Percentiles rank a stretch among this genome's conserved stretches.
Conservation (phyloP, 164 flowering plant genomes). For the Macadamia tetraphylla region DNA sequence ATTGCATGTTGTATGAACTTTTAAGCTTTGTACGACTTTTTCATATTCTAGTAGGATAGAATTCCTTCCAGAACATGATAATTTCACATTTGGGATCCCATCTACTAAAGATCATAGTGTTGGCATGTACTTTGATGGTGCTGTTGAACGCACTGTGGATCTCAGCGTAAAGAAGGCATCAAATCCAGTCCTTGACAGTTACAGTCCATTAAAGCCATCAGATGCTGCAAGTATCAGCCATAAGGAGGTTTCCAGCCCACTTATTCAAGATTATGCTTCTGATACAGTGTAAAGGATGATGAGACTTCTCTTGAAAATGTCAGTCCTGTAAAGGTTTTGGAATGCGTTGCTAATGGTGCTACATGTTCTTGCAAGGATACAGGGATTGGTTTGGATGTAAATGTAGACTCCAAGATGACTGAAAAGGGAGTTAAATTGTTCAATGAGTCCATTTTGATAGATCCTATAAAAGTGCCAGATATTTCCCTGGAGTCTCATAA, state of each 20-base stretch:
- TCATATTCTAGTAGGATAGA: background rate
- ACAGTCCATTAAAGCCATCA: slow-evolving; percentile 9
- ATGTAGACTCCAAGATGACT: slow-evolving; percentile 15
- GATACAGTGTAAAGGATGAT: slow-evolving; percentile 45
- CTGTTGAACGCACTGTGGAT: slow-evolving; percentile 14
- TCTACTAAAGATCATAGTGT: slow-evolving; percentile 6
- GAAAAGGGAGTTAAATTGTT: slow-evolving; percentile 7
- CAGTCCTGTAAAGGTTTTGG: slow-evolving; percentile 16
- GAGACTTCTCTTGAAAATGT: slow-evolving; percentile 22
- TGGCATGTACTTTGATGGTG: slow-evolving; percentile 9
- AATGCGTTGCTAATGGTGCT: slow-evolving; percentile 12
- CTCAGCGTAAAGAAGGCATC: slow-evolving; percentile 8
- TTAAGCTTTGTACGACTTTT: background rate
- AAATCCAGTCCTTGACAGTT: slow-evolving; percentile 1
- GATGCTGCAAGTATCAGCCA: slow-evolving; percentile 16
- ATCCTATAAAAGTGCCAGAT: slow-evolving; percentile 1
- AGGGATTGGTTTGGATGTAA: slow-evolving; percentile 10
- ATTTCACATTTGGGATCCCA: slow-evolving; percentile 4
- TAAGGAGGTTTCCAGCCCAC: slow-evolving; percentile 17
- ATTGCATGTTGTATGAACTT: too few species aligned
- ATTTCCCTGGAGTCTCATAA: slow-evolving; percentile 9
- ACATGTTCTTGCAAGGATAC: slow-evolving; percentile 12
- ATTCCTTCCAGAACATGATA: slow-evolving; percentile 15
- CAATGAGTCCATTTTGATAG: slow-evolving; percentile 4
- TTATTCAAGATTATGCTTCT: slow-evolving; percentile 60